phyloP scores from a whole-genome alignment of 768 basidiomycete genomes.

The Candolleomyces eurysporus region DNA sequence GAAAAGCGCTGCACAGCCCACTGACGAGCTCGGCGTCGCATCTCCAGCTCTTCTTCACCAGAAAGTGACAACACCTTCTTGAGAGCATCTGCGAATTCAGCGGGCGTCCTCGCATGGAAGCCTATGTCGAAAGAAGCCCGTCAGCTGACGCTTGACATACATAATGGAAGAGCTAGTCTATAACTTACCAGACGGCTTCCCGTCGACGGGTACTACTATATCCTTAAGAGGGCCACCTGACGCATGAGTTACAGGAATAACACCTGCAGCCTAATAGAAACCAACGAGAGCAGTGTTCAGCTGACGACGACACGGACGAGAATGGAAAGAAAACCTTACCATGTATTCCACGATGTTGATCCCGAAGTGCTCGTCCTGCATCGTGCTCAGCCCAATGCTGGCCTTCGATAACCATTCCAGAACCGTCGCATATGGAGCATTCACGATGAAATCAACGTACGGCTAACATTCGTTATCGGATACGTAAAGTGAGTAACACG shows the following conservation, averaged over 20 bases:
- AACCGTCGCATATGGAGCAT: slow-evolving; percentile 74
- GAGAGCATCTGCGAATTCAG: slow-evolving; percentile 66
- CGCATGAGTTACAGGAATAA: slow-evolving; percentile 88
- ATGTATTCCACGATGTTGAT: slow-evolving; percentile 98
- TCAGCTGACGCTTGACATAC: background rate
- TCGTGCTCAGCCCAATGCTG: slow-evolving; percentile 88
- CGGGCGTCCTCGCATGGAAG: slow-evolving; percentile 70
- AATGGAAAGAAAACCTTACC: slow-evolving; percentile 46
- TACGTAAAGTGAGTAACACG: background rate
- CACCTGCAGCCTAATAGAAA: slow-evolving; percentile 78
- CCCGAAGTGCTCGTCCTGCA: slow-evolving; percentile 98
- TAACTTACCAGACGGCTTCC: slow-evolving; percentile 60
- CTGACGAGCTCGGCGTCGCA: slow-evolving; percentile 65
- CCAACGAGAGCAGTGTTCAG: background rate
- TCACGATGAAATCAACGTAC: slow-evolving; percentile 75
- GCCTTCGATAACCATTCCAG: slow-evolving; percentile 70
- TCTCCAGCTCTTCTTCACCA: slow-evolving; percentile 49
- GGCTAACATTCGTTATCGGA: slow-evolving; percentile 37
- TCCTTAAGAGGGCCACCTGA: slow-evolving; percentile 91
- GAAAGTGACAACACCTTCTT: slow-evolving; percentile 61
- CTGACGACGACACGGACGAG: background rate
- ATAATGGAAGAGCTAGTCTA: background rate
- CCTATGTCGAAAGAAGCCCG: slow-evolving; percentile 34
- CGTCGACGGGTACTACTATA: slow-evolving; percentile 80
- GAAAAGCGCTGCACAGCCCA: slow-evolving; percentile 78